Base-by-base conservation (phyloP, 768 basidiomycete genomes). In the Calocera viscosa region DNA sequence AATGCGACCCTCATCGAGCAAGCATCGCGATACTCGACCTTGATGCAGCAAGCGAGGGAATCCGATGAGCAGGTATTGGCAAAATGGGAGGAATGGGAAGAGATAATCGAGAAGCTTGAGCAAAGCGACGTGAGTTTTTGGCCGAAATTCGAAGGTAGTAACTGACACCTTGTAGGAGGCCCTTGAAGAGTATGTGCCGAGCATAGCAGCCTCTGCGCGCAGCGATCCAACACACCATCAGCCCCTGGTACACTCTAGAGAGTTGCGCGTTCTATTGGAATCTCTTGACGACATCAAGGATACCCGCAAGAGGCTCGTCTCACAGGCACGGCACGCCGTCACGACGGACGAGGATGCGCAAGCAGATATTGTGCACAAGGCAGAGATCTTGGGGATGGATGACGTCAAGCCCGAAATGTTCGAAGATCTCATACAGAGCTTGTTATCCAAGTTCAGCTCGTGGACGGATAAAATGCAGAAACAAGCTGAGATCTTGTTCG, bases 81-180 rank as follows among this genome's bases (percentile, higher is more conserved):
- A 68, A 94, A 96, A 75, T 96, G 91, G 90, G 86, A 86, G 40
- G 85, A 94, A 71, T 95, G 92, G 92, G 87, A 89, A 71, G 79
- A 80, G 16, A 81, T 80, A 49, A 86, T 99, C 47, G 76, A 77
- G 16, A 81, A 88, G 60, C 79, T 99, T 41, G 87, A 85, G 1
- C 83, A 84, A 80, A 85, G 85, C 74, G 85, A 83, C 75, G 84
- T 83, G 70, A 53, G 74, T 71, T 32, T 24, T 32, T 22, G 28
- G 49, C 40, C 63, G 38, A 33, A 3, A 63, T 14, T n/a, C 19
- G 64, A 19, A 26, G 41, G 24, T 19, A 63, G 10, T 1, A 33
- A 3, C 35, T 41, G 38, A 26, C 26, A 26, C n/a, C 1, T 19
- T 66, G 8, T 30, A 68, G 67, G 64, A 49, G 22, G 65, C 65